phyloP scores from a whole-genome alignment of 2,329 filamentous ascomycete species.

The Neurospora sp. region DNA sequence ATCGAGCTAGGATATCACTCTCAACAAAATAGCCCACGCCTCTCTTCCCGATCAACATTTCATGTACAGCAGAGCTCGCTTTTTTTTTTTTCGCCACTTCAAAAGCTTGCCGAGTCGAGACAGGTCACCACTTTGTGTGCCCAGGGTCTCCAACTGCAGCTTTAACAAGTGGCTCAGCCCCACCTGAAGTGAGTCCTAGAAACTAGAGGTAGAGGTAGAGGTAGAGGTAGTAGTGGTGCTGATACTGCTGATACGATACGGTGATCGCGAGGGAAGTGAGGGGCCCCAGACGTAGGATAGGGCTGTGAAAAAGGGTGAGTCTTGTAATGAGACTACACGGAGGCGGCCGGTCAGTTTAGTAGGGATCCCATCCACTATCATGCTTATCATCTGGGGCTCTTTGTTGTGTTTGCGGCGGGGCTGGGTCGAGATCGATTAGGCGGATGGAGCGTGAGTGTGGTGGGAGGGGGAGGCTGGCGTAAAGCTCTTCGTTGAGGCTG shows the following conservation, averaged over 20 bases:
- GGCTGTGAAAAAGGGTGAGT: not conserved
- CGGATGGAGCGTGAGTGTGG: conserved; percentile 1
- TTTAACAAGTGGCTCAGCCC: not conserved
- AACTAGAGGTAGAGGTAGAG: not conserved
- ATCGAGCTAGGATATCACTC: not conserved
- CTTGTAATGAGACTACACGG: not conserved
- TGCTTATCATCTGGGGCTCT: too few relatives aligned
- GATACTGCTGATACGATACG: not conserved
- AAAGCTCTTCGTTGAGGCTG: too few relatives aligned
- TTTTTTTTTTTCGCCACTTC: not conserved
- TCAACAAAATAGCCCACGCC: not conserved
- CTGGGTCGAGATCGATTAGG: not conserved
- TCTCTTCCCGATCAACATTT: not conserved
- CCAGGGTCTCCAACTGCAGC: not conserved
- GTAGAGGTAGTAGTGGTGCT: conserved; percentile 1
- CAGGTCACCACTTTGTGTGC: not conserved
- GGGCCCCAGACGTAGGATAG: conserved; percentile 5
- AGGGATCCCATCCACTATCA: not conserved
- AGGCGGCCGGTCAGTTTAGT: not conserved
- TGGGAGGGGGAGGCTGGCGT: not conserved
- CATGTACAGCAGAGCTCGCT: not conserved
- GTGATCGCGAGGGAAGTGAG: not conserved
- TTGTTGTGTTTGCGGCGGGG: not conserved
- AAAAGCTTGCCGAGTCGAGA: not conserved
- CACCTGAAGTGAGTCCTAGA: not conserved